Percentiles rank a stretch among this genome's conserved stretches.
phyloP scores from a whole-genome alignment of 208 protist species.

The Angomonas desouzai region DNA sequence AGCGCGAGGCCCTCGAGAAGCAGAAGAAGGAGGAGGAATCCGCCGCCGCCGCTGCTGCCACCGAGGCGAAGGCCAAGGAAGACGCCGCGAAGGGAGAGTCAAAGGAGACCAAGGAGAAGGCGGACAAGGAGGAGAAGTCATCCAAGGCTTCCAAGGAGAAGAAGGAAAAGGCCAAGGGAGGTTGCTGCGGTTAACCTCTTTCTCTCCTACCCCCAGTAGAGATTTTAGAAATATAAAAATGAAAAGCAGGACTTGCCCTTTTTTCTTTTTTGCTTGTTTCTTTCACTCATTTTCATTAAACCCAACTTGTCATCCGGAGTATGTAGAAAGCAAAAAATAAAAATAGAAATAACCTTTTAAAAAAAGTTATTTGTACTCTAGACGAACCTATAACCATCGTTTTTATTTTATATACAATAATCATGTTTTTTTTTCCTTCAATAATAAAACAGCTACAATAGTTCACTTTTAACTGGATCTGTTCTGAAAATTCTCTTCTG shows the following conservation, averaged over 20 bases:
- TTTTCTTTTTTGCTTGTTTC: constrained; percentile 20
- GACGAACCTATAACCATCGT: constrained; percentile 3
- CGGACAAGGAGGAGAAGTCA: constrained; percentile 44
- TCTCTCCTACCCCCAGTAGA: background rate
- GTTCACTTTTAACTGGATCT: no score
- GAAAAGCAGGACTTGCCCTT: constrained; percentile 9
- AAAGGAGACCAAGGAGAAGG: constrained; percentile 20
- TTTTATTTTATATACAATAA: constrained; percentile 5
- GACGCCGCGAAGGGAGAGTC: constrained; percentile 15
- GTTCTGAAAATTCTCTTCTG: background rate
- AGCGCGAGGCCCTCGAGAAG: constrained; percentile 17
- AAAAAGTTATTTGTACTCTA: constrained; percentile 11
- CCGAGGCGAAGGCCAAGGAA: constrained; percentile 12
- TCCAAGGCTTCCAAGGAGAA: constrained; percentile 10
- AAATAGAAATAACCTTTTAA: background rate
- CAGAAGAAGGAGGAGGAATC: constrained; percentile 16
- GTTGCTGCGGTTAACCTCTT: no score
- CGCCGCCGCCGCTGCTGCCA: constrained; percentile 16
- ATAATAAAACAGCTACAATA: no score
- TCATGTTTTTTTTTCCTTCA: no score
- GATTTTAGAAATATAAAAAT: background rate
- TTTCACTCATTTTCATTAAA: constrained; percentile 10
- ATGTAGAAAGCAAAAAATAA: background rate
- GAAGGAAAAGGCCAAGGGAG: constrained; percentile 20
- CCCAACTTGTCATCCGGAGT: background rate